A percentile compares a stretch with the other conserved stretches of the same genome.
Evolutionary conservation across 2,329 filamentous ascomycete species (phyloP).

Genomic region (Talaromyces sp.): DNA sequence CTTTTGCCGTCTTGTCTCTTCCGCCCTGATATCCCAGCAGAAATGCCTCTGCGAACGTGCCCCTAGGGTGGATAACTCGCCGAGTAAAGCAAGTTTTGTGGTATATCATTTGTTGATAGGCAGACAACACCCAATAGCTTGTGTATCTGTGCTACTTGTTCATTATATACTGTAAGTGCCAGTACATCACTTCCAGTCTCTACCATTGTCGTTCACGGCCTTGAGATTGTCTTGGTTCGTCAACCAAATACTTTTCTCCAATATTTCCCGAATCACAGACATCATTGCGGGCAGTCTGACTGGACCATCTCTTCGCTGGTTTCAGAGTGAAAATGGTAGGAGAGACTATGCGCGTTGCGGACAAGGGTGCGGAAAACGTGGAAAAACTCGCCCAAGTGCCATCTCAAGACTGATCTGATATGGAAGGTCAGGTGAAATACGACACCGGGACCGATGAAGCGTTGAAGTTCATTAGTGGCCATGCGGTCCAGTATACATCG

Average conservation of each 20-base stretch:
- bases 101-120: neutral
- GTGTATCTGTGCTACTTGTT: neutral
- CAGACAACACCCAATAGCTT: neutral
- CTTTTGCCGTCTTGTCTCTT: neutral
- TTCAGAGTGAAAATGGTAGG: neutral
- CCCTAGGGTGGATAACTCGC: neutral
- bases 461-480: neutral
- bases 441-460: neutral
- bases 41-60: neutral
- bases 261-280: neutral
- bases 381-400: neutral
- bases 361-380: neutral
- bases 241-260: neutral
- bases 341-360: neutral
- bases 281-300: neutral
- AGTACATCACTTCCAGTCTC: neutral
- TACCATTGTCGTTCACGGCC: neutral
- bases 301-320: too few species aligned
- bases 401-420: neutral
- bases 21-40: neutral
- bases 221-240: neutral
- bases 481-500: neutral
- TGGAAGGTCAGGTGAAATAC: neutral
- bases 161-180: neutral
- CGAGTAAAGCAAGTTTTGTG: neutral